A percentile compares a stretch with the other conserved stretches of the same genome.
Evolutionary conservation across 208 protist species (phyloP).

Genomic region (Leishmania gerbilli): DNA sequence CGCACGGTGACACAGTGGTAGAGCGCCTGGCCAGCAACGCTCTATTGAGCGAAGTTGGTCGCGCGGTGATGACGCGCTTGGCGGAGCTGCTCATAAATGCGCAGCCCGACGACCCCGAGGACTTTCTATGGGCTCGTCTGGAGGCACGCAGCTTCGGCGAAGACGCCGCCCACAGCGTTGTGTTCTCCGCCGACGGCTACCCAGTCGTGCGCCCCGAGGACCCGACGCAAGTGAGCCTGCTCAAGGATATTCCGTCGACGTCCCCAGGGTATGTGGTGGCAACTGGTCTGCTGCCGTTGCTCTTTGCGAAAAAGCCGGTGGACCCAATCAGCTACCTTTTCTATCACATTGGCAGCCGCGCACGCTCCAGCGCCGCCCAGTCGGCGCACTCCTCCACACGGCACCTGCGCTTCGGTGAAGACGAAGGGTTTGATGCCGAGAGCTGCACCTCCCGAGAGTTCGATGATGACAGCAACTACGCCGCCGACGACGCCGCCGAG

Average conservation of each 20-base stretch:
- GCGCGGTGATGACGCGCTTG: slow-evolving; percentile 29
- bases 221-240: slow-evolving; percentile 43
- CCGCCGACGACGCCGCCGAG: slow-evolving; percentile 25
- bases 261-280: slow-evolving; percentile 54
- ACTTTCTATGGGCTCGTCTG: slow-evolving; percentile 60
- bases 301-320: slow-evolving; percentile 67
- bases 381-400: slow-evolving; percentile 49
- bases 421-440: slow-evolving; percentile 23
- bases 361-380: slow-evolving; percentile 32
- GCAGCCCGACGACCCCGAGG: slow-evolving; percentile 59
- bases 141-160: slow-evolving; percentile 52
- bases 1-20: slow-evolving; percentile 40
- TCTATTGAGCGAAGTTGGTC: slow-evolving; percentile 30
- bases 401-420: slow-evolving; percentile 22
- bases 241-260: slow-evolving; percentile 48
- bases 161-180: slow-evolving; percentile 33
- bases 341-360: slow-evolving; percentile 46
- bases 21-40: slow-evolving; percentile 53
- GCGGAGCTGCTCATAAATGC: slow-evolving; percentile 48
- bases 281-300: slow-evolving; percentile 36
- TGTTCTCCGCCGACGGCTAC: slow-evolving; percentile 26
- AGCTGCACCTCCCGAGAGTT: slow-evolving; percentile 55
- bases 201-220: slow-evolving; percentile 39
- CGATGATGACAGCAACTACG: slow-evolving; percentile 35
- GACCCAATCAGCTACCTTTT: slow-evolving; percentile 73